Base-by-base conservation (phyloP, 108 stramenopile species). In the Seminavis robusta region DNA sequence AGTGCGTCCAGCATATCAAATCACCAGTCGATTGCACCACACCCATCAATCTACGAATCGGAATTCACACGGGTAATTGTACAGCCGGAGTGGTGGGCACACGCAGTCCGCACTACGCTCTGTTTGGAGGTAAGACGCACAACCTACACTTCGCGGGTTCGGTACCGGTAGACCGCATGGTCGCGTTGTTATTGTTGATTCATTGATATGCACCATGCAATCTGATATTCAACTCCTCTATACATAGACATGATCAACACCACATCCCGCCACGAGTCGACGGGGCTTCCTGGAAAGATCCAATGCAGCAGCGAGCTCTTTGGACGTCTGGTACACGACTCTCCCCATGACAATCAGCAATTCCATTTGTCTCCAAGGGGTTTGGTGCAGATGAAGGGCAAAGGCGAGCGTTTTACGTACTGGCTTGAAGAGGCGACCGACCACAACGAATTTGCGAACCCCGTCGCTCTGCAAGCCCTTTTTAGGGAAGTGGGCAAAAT, bases 171-270 rank as follows among this genome's bases (percentile, higher is more conserved):
- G n/a, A n/a, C n/a, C n/a, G n/a, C n/a, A n/a, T n/a, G n/a, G n/a
- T n/a, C n/a, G n/a, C n/a, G n/a, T n/a, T n/a, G n/a, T n/a, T n/a
- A n/a, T n/a, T n/a, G n/a, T n/a, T n/a, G n/a, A n/a, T n/a, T n/a
- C n/a, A n/a, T n/a, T n/a, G n/a, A n/a, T n/a, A n/a, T n/a, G n/a
- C n/a, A n/a, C n/a, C n/a, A n/a, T n/a, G n/a, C n/a, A n/a, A n/a
- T n/a, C n/a, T n/a, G n/a, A n/a, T n/a, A n/a, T n/a, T n/a, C n/a
- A n/a, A n/a, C n/a, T n/a, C n/a, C n/a, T n/a, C n/a, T n/a, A n/a
- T n/a, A n/a, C n/a, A n/a, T n/a, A n/a, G n/a, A n/a, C n/a, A 68
- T 61, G 59, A 59, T 68, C 16, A 68, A 68, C 59, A 61, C 59
- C 17, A 61, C 67, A 11, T 44, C 43, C 2, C 46, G 67, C 8